Evolutionary conservation across 164 flowering plant species (phyloP).

Genomic region (Akebia trifoliata): DNA sequence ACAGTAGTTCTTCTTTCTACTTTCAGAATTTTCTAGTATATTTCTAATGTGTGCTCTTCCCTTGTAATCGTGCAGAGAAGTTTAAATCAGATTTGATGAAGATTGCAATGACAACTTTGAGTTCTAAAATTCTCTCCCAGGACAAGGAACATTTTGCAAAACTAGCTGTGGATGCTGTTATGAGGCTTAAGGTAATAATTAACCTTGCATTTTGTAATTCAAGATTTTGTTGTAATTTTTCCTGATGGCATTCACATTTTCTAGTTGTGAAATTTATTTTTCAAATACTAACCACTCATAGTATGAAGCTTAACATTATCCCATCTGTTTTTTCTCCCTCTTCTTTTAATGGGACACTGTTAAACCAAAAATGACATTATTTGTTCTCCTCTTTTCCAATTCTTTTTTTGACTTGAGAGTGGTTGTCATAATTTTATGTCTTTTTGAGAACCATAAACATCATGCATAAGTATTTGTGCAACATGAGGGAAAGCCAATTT

Average conservation of each 20-base stretch:
- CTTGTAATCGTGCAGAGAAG: conserved; percentile 47
- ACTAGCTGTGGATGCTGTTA: conserved; percentile 96
- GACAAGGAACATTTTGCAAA: conserved; percentile 94
- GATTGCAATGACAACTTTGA: conserved; percentile 95
- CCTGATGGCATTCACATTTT: neutral
- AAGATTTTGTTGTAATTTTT: neutral
- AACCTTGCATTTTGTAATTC: neutral
- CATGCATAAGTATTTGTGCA: too few species aligned
- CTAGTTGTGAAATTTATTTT: too few species aligned
- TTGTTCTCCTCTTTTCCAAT: too few species aligned
- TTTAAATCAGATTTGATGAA: conserved; percentile 85
- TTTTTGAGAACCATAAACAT: too few species aligned
- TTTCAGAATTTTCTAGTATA: neutral
- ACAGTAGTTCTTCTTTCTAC: neutral
- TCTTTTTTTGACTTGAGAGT: too few species aligned
- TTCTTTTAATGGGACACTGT: too few species aligned
- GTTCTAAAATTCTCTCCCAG: conserved; percentile 94
- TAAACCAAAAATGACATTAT: too few species aligned
- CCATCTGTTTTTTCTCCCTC: too few species aligned
- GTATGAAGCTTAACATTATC: too few species aligned
- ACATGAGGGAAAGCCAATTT: too few species aligned
- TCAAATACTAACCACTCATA: too few species aligned
- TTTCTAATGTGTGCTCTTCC: conserved; percentile 4
- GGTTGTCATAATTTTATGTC: too few species aligned
- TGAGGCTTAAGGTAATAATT: conserved; percentile 78